Conservation (phyloP, 306 rosid genomes). For the Astragalus glycyphyllos region DNA sequence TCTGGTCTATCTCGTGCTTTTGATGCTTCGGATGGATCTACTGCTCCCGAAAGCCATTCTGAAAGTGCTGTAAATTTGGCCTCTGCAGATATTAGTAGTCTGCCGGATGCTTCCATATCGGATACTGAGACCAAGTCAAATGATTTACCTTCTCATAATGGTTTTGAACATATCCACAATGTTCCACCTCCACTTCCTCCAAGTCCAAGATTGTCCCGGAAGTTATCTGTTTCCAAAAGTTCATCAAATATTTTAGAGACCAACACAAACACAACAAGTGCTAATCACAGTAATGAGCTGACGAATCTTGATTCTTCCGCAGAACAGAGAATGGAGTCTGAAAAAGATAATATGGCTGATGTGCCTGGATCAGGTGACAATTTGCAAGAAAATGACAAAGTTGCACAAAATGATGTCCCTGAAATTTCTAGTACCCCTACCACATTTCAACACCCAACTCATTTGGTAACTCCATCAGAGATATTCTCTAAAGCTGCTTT, state of each 20-base stretch:
- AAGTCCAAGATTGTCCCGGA: constrained; percentile 62
- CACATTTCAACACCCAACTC: constrained; percentile 62
- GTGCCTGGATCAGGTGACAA: constrained; percentile 48
- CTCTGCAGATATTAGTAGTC: constrained; percentile 54
- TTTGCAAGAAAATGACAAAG: constrained; percentile 52
- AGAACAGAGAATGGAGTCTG: constrained; percentile 48
- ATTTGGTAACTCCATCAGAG: constrained; percentile 77
- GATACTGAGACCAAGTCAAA: constrained; percentile 48
- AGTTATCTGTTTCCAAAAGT: constrained; percentile 53
- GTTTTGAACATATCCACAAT: constrained; percentile 49
- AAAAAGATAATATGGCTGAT: constrained; percentile 48
- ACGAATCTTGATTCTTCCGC: constrained; percentile 45
- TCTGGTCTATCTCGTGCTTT: constrained; percentile 42
- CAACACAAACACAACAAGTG: constrained; percentile 38
- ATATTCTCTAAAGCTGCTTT: constrained; percentile 58
- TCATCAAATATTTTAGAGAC: constrained; percentile 53
- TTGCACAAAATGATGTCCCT: constrained; percentile 49
- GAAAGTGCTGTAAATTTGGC: constrained; percentile 53
- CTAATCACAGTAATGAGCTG: constrained; percentile 49
- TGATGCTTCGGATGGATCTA: constrained; percentile 52
- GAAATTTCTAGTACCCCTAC: constrained; percentile 52
- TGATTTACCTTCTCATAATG: constrained; percentile 50
- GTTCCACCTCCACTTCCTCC: constrained; percentile 57
- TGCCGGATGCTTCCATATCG: constrained; percentile 50
- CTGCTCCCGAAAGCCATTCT: constrained; percentile 48